A percentile compares a stretch with the other conserved stretches of the same genome.
Evolutionary conservation across 2,329 filamentous ascomycete species (phyloP).

Genomic region (Scorias spongiosa): DNA sequence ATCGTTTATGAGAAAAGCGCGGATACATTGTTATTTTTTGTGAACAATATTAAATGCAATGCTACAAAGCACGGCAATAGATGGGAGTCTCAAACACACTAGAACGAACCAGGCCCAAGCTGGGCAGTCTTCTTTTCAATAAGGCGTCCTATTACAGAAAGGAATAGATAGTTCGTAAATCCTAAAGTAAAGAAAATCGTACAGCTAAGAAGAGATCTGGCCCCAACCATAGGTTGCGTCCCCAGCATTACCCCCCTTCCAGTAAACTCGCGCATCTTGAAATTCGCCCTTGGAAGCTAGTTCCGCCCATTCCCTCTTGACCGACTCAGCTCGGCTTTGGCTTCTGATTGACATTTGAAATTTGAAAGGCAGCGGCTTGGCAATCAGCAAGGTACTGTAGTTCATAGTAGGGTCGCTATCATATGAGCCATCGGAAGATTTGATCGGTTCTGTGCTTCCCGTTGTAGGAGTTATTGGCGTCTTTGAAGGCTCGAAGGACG

Average conservation of each 20-base stretch:
- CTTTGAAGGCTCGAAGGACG: neutral
- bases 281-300: slow-evolving; percentile 25
- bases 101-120: no score
- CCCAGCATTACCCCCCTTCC: slow-evolving; percentile 17
- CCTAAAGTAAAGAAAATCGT: no score
- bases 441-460: neutral
- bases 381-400: slow-evolving; percentile 30
- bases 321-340: slow-evolving; percentile 16
- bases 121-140: no score
- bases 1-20: no score
- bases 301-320: slow-evolving; percentile 22
- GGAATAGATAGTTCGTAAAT: no score
- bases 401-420: slow-evolving; percentile 27
- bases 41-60: no score
- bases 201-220: neutral
- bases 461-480: neutral
- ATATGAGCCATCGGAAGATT: neutral
- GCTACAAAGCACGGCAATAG: no score
- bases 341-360: slow-evolving; percentile 25
- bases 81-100: no score
- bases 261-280: slow-evolving; percentile 22
- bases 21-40: no score
- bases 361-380: slow-evolving; percentile 30
- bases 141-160: no score
- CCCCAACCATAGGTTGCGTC: slow-evolving; percentile 12